Conservation (phyloP, 495 filamentous ascomycete species). For the Evernia prunastri region DNA sequence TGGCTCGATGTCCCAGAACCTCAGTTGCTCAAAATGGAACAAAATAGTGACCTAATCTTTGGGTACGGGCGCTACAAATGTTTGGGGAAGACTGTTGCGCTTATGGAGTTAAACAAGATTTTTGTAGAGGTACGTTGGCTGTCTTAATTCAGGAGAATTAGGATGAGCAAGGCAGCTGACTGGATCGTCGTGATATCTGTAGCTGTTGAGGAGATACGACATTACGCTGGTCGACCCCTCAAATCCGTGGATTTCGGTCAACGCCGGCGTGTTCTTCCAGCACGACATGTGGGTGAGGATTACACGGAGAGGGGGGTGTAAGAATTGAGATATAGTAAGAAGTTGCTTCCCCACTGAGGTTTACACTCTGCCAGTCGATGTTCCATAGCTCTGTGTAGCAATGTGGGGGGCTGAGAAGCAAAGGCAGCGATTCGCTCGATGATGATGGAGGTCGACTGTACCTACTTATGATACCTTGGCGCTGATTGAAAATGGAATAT, state of each 20-base stretch:
- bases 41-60: conserved; percentile 34
- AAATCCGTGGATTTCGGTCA: conserved; percentile 7
- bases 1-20: conserved; percentile 45
- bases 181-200: not conserved
- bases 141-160: not conserved
- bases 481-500: not conserved
- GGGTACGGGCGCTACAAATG: conserved; percentile 41
- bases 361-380: not conserved
- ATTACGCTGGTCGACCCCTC: conserved; percentile 9
- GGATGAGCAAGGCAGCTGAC: not conserved
- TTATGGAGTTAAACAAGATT: conserved; percentile 25
- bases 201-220: conserved; percentile 14
- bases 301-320: not conserved
- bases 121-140: conserved; percentile 4
- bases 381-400: not conserved
- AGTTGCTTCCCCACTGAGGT: not conserved
- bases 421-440: not conserved
- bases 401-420: not conserved
- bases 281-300: conserved; percentile 2
- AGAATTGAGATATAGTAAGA: not conserved
- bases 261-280: not conserved
- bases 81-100: conserved; percentile 40
- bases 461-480: conserved; percentile 1
- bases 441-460: not conserved
- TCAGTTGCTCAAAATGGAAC: conserved; percentile 21